Percentiles rank a stretch among this genome's conserved stretches.
Evolutionary conservation across 176 grass and related monocot species (phyloP).

Genomic region (Leersia perrieri): DNA sequence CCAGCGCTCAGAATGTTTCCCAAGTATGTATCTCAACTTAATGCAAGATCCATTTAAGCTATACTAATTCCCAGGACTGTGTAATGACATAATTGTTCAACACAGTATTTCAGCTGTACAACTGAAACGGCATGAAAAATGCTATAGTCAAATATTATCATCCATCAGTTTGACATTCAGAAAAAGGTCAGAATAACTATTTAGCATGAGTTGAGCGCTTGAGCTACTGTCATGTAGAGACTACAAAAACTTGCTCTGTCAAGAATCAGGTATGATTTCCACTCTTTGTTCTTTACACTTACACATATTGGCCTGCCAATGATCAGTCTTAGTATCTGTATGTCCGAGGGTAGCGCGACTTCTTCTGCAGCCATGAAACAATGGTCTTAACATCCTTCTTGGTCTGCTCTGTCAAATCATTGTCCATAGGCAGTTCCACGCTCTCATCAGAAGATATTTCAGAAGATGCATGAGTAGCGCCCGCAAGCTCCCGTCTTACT

Average conservation of each 20-base stretch:
- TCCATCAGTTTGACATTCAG: slow-evolving; percentile 18
- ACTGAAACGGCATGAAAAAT: not conserved
- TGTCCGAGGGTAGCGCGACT: slow-evolving; percentile 20
- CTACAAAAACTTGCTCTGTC: not conserved
- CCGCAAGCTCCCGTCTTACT: not conserved
- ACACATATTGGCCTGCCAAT: slow-evolving; percentile 1
- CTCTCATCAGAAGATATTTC: not conserved
- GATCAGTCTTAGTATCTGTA: slow-evolving; percentile 25
- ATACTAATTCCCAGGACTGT: not conserved
- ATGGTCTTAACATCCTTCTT: slow-evolving; percentile 30
- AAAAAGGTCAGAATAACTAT: not conserved
- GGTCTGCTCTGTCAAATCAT: not conserved
- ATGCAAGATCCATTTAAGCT: not conserved
- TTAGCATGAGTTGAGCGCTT: slow-evolving; percentile 8
- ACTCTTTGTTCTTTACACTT: not conserved
- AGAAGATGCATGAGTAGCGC: not conserved
- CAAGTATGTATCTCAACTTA: not conserved
- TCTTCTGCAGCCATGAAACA: slow-evolving; percentile 50
- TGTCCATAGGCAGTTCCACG: not conserved
- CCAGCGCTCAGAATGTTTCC: not conserved
- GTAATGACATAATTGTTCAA: not conserved
- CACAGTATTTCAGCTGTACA: not conserved
- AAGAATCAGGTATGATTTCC: slow-evolving; percentile 10
- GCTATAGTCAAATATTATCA: not conserved
- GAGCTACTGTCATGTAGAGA: not conserved